These are phyloP conservation scores for Serendipita sp. DNA, from an alignment of 768 basidiomycete genomes.

Conservation along the genomic window DNA sequence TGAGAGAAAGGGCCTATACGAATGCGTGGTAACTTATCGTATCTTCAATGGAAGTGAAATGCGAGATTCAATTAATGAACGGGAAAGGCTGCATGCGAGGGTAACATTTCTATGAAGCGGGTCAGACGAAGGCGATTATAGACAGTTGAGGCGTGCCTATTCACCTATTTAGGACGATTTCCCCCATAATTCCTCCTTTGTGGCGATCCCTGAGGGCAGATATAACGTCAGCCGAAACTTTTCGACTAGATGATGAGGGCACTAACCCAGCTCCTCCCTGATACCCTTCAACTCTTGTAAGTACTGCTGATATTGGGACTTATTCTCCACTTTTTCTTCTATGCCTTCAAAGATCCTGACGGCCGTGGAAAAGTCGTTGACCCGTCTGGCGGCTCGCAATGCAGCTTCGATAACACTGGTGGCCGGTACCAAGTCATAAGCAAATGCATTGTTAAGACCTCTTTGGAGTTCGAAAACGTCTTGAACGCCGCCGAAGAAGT, in stretches of 20 bases:
- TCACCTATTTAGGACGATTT: neutral
- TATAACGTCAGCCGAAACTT: neutral
- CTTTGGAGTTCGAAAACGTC: conserved; percentile 99
- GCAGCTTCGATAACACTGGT: conserved; percentile 76
- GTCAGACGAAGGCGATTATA: too few relatives aligned
- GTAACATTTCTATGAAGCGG: too few relatives aligned
- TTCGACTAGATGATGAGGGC: neutral
- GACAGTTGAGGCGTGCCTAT: too few relatives aligned
- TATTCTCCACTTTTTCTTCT: conserved; percentile 95
- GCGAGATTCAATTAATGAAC: neutral
- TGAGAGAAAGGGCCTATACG: too few relatives aligned
- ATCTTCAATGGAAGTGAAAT: neutral
- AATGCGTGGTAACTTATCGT: too few relatives aligned
- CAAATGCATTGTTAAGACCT: conserved; percentile 98
- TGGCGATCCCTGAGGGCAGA: conserved; percentile 3
- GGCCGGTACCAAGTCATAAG: conserved; percentile 89
- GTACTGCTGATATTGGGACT: too few relatives aligned
- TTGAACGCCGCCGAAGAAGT: conserved; percentile 82
- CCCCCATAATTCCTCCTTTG: conserved; percentile 9
- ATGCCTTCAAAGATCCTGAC: conserved; percentile 93
- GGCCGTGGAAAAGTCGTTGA: conserved; percentile 94
- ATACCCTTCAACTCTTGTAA: conserved; percentile 42
- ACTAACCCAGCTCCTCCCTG: conserved; percentile 76
- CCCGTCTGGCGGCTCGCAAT: conserved; percentile 70
- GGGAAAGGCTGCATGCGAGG: too few relatives aligned